Percentiles rank a stretch among this genome's conserved stretches.
phyloP scores from a whole-genome alignment of 768 basidiomycete genomes.

The Antrodiella citrinella region DNA sequence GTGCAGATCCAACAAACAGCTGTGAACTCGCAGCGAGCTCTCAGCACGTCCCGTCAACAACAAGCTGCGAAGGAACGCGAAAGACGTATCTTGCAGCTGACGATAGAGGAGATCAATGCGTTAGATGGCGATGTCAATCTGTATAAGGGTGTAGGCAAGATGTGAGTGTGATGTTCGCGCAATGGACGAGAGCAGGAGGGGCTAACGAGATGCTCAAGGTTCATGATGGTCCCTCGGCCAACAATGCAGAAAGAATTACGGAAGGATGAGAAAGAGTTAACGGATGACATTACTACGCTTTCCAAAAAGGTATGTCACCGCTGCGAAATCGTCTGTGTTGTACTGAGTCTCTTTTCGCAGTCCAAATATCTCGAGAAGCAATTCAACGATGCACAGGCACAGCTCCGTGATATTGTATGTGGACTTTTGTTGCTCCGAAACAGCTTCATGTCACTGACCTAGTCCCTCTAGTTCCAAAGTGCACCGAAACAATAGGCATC shows the following conservation, averaged over 20 bases:
- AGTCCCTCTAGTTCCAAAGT: conserved; percentile 51
- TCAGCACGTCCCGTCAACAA: conserved; percentile 70
- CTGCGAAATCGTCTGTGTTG: neutral
- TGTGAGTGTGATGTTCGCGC: conserved; percentile 45
- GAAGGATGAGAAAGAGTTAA: conserved; percentile 70
- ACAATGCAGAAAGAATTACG: conserved; percentile 74
- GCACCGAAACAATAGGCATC: conserved; percentile 23
- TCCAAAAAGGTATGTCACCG: conserved; percentile 66
- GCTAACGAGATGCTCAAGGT: conserved; percentile 42
- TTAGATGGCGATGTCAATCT: conserved; percentile 70
- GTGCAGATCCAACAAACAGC: conserved; percentile 91
- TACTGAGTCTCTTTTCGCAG: conserved; percentile 28
- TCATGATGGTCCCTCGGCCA: conserved; percentile 77
- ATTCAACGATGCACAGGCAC: conserved; percentile 81
- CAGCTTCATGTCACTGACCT: neutral
- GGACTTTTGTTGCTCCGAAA: no score
- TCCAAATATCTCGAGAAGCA: conserved; percentile 92
- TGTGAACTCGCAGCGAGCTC: conserved; percentile 72
- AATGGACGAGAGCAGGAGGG: neutral
- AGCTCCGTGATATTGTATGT: conserved; percentile 77
- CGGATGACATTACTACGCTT: conserved; percentile 74
- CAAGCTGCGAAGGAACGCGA: conserved; percentile 78
- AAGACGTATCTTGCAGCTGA: conserved; percentile 81
- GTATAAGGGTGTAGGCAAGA: conserved; percentile 95
- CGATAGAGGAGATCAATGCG: conserved; percentile 70